These are phyloP conservation scores for Ophiostoma montium DNA, from an alignment of 2,329 filamentous ascomycete genomes.

Conservation along the genomic window DNA sequence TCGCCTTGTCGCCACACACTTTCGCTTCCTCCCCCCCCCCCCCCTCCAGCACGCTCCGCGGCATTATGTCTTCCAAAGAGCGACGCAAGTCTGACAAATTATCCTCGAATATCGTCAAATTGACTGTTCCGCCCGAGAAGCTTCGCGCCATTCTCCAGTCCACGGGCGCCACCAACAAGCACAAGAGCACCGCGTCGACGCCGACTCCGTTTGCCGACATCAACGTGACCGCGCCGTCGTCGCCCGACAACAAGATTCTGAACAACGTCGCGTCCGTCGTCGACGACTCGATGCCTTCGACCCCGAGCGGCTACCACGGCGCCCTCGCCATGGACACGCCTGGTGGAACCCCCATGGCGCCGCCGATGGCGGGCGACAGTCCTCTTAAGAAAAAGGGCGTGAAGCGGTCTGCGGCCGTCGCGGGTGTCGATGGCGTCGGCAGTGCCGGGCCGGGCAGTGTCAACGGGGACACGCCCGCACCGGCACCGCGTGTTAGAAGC, in stretches of 20 bases:
- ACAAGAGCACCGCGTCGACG: neutral
- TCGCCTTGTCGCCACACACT: neutral
- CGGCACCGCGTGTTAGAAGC: conserved; percentile 51
- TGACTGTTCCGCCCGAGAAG: conserved; percentile 35
- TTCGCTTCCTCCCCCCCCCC: neutral
- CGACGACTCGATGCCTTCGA: conserved; percentile 43
- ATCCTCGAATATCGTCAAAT: conserved; percentile 29
- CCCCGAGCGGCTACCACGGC: conserved; percentile 24
- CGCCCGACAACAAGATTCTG: conserved; percentile 32
- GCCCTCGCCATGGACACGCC: conserved; percentile 26
- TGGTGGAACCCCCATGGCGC: conserved; percentile 41
- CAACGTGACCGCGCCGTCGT: conserved; percentile 1
- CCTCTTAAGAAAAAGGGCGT: conserved; percentile 56
- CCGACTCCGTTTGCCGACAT: neutral
- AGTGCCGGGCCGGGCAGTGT: conserved; percentile 18
- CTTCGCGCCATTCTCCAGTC: conserved; percentile 30
- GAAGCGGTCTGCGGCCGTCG: conserved; percentile 52
- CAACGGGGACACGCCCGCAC: conserved; percentile 34
- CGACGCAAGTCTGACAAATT: conserved; percentile 27
- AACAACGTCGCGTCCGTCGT: conserved; percentile 23
- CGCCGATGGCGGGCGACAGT: conserved; percentile 35
- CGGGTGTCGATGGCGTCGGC: conserved; percentile 35
- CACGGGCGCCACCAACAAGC: conserved; percentile 24
- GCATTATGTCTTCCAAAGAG: conserved; percentile 24
- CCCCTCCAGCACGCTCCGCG: neutral